phyloP scores from a whole-genome alignment of 2,329 filamentous ascomycete genomes.

The Botryotinia narcissicola region DNA sequence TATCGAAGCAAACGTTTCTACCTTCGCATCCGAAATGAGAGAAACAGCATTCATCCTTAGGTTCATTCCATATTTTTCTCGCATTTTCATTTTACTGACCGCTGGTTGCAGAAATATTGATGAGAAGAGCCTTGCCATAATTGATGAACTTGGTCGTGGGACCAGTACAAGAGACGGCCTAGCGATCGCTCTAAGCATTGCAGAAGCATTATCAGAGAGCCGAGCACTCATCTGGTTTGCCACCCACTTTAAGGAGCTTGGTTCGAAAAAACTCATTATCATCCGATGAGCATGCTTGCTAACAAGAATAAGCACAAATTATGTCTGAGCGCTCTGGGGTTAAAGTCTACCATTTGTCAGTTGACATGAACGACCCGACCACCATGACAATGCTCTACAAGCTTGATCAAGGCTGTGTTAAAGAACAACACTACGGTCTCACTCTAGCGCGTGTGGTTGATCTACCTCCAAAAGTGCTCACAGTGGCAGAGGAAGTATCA shows the following conservation, averaged over 20 bases:
- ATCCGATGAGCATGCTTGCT: slow-evolving; percentile 3
- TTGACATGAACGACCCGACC: slow-evolving; percentile 56
- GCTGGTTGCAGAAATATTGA: slow-evolving; percentile 64
- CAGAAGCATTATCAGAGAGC: slow-evolving; percentile 80
- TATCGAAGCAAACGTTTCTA: slow-evolving; percentile 87
- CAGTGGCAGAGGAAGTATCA: slow-evolving; percentile 66
- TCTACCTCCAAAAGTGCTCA: slow-evolving; percentile 65
- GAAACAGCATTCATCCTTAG: slow-evolving; percentile 91
- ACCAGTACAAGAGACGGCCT: slow-evolving; percentile 88
- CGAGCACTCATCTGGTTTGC: slow-evolving; percentile 85
- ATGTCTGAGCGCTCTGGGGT: slow-evolving; percentile 75
- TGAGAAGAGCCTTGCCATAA: slow-evolving; percentile 70
- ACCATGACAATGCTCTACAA: slow-evolving; percentile 88
- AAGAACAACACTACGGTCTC: slow-evolving; percentile 79
- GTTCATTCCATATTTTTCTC: slow-evolving; percentile 33
- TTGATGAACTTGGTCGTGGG: slow-evolving; percentile 89
- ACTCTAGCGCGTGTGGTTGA: slow-evolving; percentile 72
- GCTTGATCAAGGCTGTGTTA: slow-evolving; percentile 67
- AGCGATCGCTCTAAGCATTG: slow-evolving; percentile 84
- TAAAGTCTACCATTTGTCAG: slow-evolving; percentile 76
- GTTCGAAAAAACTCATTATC: slow-evolving; percentile 38
- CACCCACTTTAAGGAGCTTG: slow-evolving; percentile 84
- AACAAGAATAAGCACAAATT: slow-evolving; percentile 55
- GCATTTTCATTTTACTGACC: slow-evolving; percentile 3
- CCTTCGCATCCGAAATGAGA: slow-evolving; percentile 91